Percentiles rank a stretch among this genome's conserved stretches.
phyloP scores from a whole-genome alignment of 805 yeast species.

The Myxozyma neotropica region DNA sequence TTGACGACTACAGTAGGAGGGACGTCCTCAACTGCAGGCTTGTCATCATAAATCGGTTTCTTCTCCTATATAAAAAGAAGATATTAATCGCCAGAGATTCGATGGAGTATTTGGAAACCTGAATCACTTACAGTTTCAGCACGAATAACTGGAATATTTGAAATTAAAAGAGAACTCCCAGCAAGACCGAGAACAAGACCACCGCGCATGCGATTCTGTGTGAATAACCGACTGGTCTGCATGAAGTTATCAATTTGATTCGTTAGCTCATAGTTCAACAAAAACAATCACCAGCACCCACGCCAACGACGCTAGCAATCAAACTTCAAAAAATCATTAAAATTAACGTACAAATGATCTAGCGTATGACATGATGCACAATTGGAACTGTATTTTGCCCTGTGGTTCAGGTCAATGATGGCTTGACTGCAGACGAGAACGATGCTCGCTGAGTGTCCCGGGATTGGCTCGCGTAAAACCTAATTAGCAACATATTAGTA shows the following conservation, averaged over 20 bases:
- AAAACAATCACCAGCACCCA: background rate
- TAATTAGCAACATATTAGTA: background rate
- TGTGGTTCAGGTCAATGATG: background rate
- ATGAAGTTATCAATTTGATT: background rate
- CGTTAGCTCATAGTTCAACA: background rate
- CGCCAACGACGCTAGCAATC: background rate
- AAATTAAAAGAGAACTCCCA: background rate
- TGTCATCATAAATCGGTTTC: constrained; percentile 45
- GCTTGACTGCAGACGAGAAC: background rate
- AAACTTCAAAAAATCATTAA: background rate
- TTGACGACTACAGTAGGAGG: constrained; percentile 25
- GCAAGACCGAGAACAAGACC: constrained; percentile 7
- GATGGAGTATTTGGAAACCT: no score
- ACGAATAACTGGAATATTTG: background rate
- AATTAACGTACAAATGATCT: background rate
- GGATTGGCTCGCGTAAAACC: background rate
- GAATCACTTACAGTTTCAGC: constrained; percentile 20
- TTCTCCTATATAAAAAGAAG: constrained; percentile 16
- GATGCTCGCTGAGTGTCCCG: background rate
- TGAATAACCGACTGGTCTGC: constrained; percentile 5
- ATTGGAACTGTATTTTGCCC: background rate
- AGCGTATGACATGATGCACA: constrained; percentile 5
- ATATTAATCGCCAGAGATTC: background rate
- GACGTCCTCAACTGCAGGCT: constrained; percentile 5
- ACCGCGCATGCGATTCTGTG: constrained; percentile 6